These are phyloP conservation scores for Solanum etuberosum DNA, from an alignment of 257 asterid genomes.

Conservation along the genomic window DNA sequence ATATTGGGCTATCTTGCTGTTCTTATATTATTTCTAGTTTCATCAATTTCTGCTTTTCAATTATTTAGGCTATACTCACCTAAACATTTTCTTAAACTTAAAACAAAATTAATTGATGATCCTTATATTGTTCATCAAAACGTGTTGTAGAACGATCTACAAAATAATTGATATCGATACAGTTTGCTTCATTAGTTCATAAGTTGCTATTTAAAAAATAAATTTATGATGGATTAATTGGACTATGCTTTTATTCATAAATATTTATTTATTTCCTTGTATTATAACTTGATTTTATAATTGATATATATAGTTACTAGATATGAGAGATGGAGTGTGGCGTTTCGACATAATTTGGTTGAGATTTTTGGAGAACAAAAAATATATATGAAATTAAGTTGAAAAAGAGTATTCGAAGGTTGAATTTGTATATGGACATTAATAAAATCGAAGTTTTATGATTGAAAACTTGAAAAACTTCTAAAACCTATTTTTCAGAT, in stretches of 20 bases:
- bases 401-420: background rate
- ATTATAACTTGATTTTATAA: background rate
- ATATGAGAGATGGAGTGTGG: background rate
- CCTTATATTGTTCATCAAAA: background rate
- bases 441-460: no score
- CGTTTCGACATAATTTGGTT: background rate
- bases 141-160: background rate
- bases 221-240: background rate
- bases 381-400: background rate
- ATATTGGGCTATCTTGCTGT: slow-evolving; percentile 33
- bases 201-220: background rate
- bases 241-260: background rate
- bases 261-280: background rate
- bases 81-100: slow-evolving; percentile 31
- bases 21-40: slow-evolving; percentile 21
- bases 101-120: slow-evolving; percentile 3
- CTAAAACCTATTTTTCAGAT: no score
- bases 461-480: no score
- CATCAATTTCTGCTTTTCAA: slow-evolving; percentile 43
- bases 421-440: background rate
- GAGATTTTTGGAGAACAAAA: no score
- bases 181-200: background rate
- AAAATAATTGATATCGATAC: background rate
- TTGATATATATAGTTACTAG: background rate
- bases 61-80: slow-evolving; percentile 59